Percentiles rank a stretch among this genome's conserved stretches.
Conservation (phyloP, 1,284 basidiomycete genomes). For the Trametes pubescens region DNA sequence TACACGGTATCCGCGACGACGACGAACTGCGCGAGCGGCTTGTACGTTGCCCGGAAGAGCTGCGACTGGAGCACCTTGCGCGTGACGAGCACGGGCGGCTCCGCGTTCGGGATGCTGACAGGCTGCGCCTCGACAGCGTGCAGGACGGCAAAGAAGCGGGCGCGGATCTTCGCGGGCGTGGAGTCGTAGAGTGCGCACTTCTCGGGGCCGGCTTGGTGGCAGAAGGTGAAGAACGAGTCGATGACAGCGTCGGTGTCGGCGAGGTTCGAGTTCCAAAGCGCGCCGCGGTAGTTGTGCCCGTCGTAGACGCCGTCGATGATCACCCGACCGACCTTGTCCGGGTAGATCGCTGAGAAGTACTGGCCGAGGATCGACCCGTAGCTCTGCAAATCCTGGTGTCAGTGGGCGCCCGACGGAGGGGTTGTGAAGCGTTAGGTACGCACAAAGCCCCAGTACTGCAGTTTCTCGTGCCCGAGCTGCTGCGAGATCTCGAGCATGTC, state of each 20-base stretch:
- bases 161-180: conserved; percentile 35
- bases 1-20: conserved; percentile 48
- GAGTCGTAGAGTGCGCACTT: conserved; percentile 50
- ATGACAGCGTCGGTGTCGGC: conserved; percentile 38
- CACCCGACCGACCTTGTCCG: conserved; percentile 48
- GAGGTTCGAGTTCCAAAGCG: conserved; percentile 38
- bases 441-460: conserved; percentile 64
- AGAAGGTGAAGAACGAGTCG: conserved; percentile 47
- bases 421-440: conserved; percentile 24
- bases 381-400: conserved; percentile 32
- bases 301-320: conserved; percentile 44
- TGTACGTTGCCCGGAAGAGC: conserved; percentile 48
- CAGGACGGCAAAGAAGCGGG: conserved; percentile 39
- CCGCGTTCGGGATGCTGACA: conserved; percentile 33
- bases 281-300: conserved; percentile 38
- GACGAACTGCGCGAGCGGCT: conserved; percentile 44
- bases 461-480: conserved; percentile 53
- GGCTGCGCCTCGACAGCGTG: conserved; percentile 44
- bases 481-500: conserved; percentile 59
- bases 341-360: conserved; percentile 56
- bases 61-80: conserved; percentile 30
- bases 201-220: conserved; percentile 47
- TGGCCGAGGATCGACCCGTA: conserved; percentile 57
- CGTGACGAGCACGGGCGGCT: conserved; percentile 27
- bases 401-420: not conserved